Evolutionary conservation across 2,329 filamentous ascomycete genomes (phyloP).

Genomic region (Sclerotinia minor): DNA sequence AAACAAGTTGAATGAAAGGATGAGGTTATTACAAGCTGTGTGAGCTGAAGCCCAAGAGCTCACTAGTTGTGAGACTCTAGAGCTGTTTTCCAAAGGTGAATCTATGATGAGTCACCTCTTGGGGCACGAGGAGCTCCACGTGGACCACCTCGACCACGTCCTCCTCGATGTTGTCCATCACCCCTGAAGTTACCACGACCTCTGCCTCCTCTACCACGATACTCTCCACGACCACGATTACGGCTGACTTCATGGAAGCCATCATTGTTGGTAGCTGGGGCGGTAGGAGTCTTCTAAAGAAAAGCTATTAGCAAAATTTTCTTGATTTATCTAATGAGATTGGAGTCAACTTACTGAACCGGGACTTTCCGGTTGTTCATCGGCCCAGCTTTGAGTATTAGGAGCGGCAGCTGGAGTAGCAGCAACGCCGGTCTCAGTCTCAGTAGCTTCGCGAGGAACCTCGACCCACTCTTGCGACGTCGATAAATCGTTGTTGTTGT

Average conservation of each 20-base stretch:
- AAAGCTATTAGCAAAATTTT: background rate
- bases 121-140: conserved; percentile 33
- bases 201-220: conserved; percentile 46
- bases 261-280: conserved; percentile 53
- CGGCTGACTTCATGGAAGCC: conserved; percentile 72
- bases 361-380: conserved; percentile 65
- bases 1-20: conserved; percentile 24
- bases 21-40: conserved; percentile 24
- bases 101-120: conserved; percentile 25
- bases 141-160: conserved; percentile 36
- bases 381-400: conserved; percentile 74
- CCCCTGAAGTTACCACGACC: conserved; percentile 46
- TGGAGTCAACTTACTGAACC: conserved; percentile 46
- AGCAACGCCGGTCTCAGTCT: conserved; percentile 67
- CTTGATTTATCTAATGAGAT: background rate
- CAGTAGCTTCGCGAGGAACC: conserved; percentile 72
- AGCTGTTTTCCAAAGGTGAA: background rate
- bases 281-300: conserved; percentile 42
- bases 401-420: conserved; percentile 56
- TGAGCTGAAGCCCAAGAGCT: background rate
- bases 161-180: conserved; percentile 43
- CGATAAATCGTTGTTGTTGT: conserved; percentile 45
- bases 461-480: conserved; percentile 47
- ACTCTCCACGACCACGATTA: conserved; percentile 52
- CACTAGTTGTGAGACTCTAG: conserved; percentile 11